Conservation (phyloP, 768 basidiomycete species). For the Tremella yokohamensis region DNA sequence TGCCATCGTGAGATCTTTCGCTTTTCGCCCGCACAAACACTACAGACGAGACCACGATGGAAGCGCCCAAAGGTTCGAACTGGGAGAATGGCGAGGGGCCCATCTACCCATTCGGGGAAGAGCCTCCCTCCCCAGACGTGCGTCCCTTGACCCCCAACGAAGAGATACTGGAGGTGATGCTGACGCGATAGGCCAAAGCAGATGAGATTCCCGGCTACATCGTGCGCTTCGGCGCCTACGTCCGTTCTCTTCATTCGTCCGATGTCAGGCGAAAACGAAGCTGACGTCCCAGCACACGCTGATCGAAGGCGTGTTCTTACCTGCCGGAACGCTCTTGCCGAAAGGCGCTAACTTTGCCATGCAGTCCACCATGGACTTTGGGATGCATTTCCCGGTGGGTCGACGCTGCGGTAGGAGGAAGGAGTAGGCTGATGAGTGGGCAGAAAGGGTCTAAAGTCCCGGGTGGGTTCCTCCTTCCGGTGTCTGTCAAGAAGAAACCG, state of each 20-base stretch:
- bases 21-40: neutral
- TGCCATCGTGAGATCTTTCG: neutral
- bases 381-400: conserved; percentile 44
- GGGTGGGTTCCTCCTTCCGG: conserved; percentile 43
- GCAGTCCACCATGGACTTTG: conserved; percentile 45
- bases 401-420: neutral
- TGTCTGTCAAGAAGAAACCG: conserved; percentile 39
- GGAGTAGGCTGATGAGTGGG: neutral
- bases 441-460: conserved; percentile 45
- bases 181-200: conserved; percentile 25
- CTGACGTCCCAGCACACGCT: conserved; percentile 35
- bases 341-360: conserved; percentile 44
- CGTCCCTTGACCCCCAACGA: neutral
- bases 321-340: conserved; percentile 43
- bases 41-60: neutral
- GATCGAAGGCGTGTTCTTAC: conserved; percentile 16
- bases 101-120: neutral
- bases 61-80: conserved; percentile 4
- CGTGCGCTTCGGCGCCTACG: conserved; percentile 46
- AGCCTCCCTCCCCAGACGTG: neutral
- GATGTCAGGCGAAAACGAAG: neutral
- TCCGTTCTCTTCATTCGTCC: conserved; percentile 20
- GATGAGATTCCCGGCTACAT: conserved; percentile 44
- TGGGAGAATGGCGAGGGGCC: conserved; percentile 1
- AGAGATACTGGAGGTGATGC: neutral